Evolutionary conservation across 208 protist species (phyloP), one percentile per base, ranked within the genome.

Genomic region (Tritrichomonas musculus): DNA sequence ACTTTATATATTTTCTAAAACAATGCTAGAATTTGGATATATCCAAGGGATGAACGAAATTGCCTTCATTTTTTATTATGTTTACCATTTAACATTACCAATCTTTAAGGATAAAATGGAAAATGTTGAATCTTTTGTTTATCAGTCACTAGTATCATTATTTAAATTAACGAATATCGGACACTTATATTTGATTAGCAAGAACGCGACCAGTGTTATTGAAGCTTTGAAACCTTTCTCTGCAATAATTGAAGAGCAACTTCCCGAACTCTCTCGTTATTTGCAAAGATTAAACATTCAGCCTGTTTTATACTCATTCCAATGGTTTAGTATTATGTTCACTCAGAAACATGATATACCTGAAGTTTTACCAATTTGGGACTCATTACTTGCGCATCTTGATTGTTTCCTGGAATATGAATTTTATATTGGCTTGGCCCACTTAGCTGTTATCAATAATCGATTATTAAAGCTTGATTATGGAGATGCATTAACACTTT

Each of bases 21-120:
- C 57, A 39, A 88, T 57, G 9, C 41, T 22, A n/a, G n/a, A 25
- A 8, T 39, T 88, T 0, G 27, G 27, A 53, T 88, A 88, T 36
- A 57, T 57, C 47, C 77, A 88, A 50, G 77, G 77, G 9, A 57
- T 88, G 33, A 88, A 88, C 57, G 77, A 88, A 57, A 13, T 88
- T 39, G 33, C 27, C 13, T 30, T 53, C 17, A 13, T 30, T 41
- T 47, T 88, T 60, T 88, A 88, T 36, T 39, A 60, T 57, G 47
- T 33, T 57, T 14, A 39, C 1, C 41, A 53, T 33, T 22, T 30
- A 39, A 47, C 47, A 57, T 5, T 22, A 50, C 17, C 77, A 60
- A 33, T 88, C 11, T 50, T 88, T 57, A 57, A 88, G 1, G 20
- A 57, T 88, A 27, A 88, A 17, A n/a, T 57, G 5, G 77, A 88